phyloP scores from a whole-genome alignment of 768 basidiomycete species.

The Serendipita sp. region DNA sequence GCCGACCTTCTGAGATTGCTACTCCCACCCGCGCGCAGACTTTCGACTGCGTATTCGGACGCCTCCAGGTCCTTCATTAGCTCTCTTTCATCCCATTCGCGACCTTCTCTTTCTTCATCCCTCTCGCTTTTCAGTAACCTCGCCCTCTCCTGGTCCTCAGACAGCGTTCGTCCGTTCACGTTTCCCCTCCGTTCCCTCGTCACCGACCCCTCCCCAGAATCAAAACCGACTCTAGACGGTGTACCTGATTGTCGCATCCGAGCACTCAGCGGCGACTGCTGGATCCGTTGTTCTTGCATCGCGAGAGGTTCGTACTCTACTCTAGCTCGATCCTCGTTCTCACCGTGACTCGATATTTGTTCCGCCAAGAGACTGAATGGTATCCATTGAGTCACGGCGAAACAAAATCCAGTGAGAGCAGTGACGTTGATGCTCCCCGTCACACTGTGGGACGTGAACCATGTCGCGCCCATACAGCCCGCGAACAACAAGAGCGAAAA shows the following conservation, averaged over 20 bases:
- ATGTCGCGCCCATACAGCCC: slow-evolving; percentile 61
- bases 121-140: slow-evolving; percentile 14
- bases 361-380: slow-evolving; percentile 63
- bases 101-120: slow-evolving; percentile 7
- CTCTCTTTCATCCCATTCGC: slow-evolving; percentile 13
- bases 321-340: background rate
- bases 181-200: slow-evolving; percentile 9
- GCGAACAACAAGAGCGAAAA: slow-evolving; percentile 59
- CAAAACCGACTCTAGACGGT: background rate
- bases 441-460: slow-evolving; percentile 55
- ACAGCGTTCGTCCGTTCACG: slow-evolving; percentile 18
- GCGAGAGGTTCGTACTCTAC: background rate
- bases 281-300: background rate
- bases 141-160: slow-evolving; percentile 9
- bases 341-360: background rate
- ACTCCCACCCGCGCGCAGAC: background rate
- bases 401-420: slow-evolving; percentile 72
- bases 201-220: background rate
- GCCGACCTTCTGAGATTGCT: slow-evolving; percentile 9
- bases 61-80: slow-evolving; percentile 18
- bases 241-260: too few species aligned
- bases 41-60: slow-evolving; percentile 9
- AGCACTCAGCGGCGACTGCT: background rate
- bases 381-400: slow-evolving; percentile 86
- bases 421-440: slow-evolving; percentile 60